Percentiles rank a stretch among this genome's conserved stretches.
Conservation (phyloP, 73 alveolate species). For the Blepharisma stoltei region DNA sequence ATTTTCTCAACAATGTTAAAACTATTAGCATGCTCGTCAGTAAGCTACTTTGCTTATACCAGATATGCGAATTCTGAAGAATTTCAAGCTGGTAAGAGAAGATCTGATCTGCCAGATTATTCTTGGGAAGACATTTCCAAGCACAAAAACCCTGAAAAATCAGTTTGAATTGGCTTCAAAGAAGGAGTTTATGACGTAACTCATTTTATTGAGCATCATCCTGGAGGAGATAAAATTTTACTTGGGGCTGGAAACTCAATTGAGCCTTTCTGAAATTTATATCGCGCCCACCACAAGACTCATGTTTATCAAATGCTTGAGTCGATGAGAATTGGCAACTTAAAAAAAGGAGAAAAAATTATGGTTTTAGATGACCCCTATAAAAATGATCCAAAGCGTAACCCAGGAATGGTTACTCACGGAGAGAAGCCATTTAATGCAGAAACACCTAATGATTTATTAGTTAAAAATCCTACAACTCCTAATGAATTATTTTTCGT, state of each 20-base stretch:
- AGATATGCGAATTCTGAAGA: too few relatives aligned
- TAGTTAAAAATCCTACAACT: conserved; percentile 33
- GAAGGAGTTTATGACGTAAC: conserved; percentile 55
- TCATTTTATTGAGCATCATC: conserved; percentile 41
- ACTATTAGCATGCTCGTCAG: too few relatives aligned
- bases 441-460: conserved; percentile 35
- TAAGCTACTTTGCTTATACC: too few relatives aligned
- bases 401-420: conserved; percentile 17
- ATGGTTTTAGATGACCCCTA: conserved; percentile 17
- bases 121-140: background rate
- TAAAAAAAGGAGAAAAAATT: conserved; percentile 21
- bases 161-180: conserved; percentile 43
- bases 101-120: background rate
- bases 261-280: conserved; percentile 59
- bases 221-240: conserved; percentile 63
- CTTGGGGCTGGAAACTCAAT: conserved; percentile 66
- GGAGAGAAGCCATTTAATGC: conserved; percentile 40
- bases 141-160: conserved; percentile 22
- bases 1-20: too few relatives aligned
- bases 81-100: too few relatives aligned
- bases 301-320: conserved; percentile 50
- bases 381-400: conserved; percentile 29
- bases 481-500: conserved; percentile 32
- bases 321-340: conserved; percentile 52
- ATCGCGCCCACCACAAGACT: conserved; percentile 46